Base-by-base conservation (phyloP, 73 alveolate genomes). In the Symbiodinium pilosum region DNA sequence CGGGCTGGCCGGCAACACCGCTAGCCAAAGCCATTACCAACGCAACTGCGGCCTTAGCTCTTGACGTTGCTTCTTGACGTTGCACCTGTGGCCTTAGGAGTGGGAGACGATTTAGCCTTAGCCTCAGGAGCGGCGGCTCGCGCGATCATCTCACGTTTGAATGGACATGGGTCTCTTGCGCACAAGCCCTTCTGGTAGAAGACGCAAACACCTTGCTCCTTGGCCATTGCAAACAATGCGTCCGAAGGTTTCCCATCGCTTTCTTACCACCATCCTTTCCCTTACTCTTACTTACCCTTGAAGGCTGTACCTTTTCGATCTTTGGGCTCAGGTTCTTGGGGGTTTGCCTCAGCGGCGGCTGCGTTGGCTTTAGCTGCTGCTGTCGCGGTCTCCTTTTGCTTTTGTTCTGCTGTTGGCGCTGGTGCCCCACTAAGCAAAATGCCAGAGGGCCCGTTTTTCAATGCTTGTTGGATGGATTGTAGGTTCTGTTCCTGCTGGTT, bases 31-130 rank as follows among this genome's bases (percentile, higher is more conserved):
- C 95, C 69, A 88, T 2, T 12, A 88, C 39, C 11, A 84, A 43
- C 3, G 73, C 95, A 20, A 88, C 71, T 4, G 86, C 95, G 2
- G 95, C 71, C 34, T 88, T 88, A 28, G 95, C 47, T n/a, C n/a
- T n/a, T n/a, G n/a, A n/a, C n/a, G n/a, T n/a, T n/a, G n/a, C n/a
- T n/a, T n/a, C n/a, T n/a, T n/a, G n/a, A n/a, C n/a, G n/a, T n/a
- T n/a, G n/a, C n/a, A n/a, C n/a, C n/a, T n/a, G n/a, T n/a, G n/a
- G 85, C 34, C 34, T 56, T 56, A 3, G 95, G 56, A 7, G 47
- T 28, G 4, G 47, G 7, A 26, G 73, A 26, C 8, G 88, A 56
- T 81, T 4, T n/a, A 24, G 71, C 38, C 44, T 56, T 56, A 38
- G 95, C 73, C 73, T 56, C 71, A 40, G 44, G 54, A 32, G 93